Conservation (phyloP, 345 rosid genomes). For the Orychophragmus violaceus region DNA sequence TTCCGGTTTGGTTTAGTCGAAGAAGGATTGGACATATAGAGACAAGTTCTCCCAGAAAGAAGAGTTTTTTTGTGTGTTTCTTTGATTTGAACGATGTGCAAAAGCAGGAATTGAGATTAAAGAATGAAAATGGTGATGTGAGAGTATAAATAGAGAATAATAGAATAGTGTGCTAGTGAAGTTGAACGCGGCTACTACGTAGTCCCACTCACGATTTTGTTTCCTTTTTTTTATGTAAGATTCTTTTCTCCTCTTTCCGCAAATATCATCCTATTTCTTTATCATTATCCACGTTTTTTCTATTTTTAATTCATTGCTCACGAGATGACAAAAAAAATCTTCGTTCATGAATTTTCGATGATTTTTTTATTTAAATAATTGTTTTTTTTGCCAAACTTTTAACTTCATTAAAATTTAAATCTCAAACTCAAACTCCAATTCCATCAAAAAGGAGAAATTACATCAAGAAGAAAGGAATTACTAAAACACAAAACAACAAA, state of each 20-base stretch:
- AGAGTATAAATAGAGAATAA: background rate
- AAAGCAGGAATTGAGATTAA: background rate
- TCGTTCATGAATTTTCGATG: too few species aligned
- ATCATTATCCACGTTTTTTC: slow-evolving; percentile 18
- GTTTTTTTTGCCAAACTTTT: too few species aligned
- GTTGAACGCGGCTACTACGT: slow-evolving; percentile 22
- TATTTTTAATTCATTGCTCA: background rate
- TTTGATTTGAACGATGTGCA: background rate
- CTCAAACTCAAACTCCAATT: too few species aligned
- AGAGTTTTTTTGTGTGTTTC: background rate
- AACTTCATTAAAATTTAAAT: too few species aligned
- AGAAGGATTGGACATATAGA: slow-evolving; percentile 30
- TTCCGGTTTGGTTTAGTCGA: slow-evolving; percentile 23
- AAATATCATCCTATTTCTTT: slow-evolving; percentile 10
- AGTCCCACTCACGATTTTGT: slow-evolving; percentile 14
- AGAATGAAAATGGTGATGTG: background rate
- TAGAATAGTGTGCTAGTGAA: background rate
- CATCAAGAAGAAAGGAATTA: too few species aligned
- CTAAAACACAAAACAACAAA: too few species aligned
- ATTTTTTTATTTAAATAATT: too few species aligned
- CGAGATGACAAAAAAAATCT: too few species aligned
- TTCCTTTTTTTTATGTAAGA: too few species aligned
- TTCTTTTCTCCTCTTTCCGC: background rate
- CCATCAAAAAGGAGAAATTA: too few species aligned
- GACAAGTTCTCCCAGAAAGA: background rate